phyloP scores from a whole-genome alignment of 768 basidiomycete genomes.

The Mycena vulgaris region DNA sequence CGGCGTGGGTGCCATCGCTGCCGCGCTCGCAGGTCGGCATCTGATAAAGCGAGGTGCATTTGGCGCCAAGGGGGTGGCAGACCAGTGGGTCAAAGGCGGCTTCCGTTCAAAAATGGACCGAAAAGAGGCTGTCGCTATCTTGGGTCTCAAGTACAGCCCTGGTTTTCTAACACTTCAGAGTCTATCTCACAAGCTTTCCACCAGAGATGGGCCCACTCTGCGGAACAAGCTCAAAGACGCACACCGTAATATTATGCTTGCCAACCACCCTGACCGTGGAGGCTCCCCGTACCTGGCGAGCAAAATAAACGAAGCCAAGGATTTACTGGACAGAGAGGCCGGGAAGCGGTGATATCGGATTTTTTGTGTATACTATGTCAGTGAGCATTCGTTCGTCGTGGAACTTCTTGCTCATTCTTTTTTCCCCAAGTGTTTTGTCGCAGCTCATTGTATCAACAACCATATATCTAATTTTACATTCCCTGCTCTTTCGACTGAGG shows the following conservation, averaged over 20 bases:
- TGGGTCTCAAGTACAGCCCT: conserved; percentile 88
- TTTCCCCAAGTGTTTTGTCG: not conserved
- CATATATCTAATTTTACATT: conserved; percentile 17
- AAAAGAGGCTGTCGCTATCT: conserved; percentile 91
- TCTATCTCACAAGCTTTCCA: conserved; percentile 11
- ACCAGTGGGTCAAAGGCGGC: conserved; percentile 94
- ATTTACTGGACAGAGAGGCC: conserved; percentile 87
- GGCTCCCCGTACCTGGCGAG: conserved; percentile 98
- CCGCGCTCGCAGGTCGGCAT: conserved; percentile 82
- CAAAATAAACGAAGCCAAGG: conserved; percentile 99
- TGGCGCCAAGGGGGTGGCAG: conserved; percentile 73
- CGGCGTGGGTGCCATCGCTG: conserved; percentile 83
- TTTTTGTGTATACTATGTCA: conserved; percentile 36
- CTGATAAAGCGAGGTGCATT: conserved; percentile 75
- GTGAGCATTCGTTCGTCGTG: not conserved
- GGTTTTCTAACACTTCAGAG: conserved; percentile 22
- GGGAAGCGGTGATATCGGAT: conserved; percentile 52
- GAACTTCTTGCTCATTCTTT: not conserved
- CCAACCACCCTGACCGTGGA: conserved; percentile 98
- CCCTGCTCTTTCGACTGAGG: conserved; percentile 21
- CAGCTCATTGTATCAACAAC: conserved; percentile 26
- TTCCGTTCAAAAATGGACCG: conserved; percentile 98
- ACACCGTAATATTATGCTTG: conserved; percentile 96
- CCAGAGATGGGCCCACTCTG: conserved; percentile 87
- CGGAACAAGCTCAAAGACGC: conserved; percentile 91